These are phyloP conservation scores for Talaromyces verruculosus DNA, from an alignment of 2,329 filamentous ascomycete species.

Conservation along the genomic window DNA sequence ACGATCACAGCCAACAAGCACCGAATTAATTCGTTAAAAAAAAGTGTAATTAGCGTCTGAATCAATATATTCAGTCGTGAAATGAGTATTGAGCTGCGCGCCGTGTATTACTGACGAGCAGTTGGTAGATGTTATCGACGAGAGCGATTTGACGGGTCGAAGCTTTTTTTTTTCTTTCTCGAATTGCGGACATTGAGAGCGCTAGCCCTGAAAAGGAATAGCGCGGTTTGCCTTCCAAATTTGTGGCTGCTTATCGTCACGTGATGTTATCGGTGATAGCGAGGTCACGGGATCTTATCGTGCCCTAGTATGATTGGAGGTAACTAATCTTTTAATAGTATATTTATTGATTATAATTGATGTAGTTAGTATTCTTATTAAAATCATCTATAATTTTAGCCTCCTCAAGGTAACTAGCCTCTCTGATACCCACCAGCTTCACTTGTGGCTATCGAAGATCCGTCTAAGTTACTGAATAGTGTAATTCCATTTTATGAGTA, in stretches of 20 bases:
- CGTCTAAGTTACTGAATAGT: no score
- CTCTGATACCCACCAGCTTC: no score
- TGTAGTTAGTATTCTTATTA: no score
- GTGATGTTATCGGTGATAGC: slow-evolving; percentile 26
- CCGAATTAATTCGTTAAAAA: background rate
- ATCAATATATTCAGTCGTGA: background rate
- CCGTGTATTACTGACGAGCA: slow-evolving; percentile 17
- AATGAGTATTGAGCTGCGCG: slow-evolving; percentile 6
- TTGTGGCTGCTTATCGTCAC: slow-evolving; percentile 28
- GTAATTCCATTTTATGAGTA: no score
- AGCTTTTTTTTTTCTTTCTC: slow-evolving; percentile 39
- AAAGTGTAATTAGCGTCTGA: background rate
- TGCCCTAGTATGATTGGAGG: slow-evolving; percentile 17
- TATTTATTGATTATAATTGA: no score
- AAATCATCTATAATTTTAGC: no score
- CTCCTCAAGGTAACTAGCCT: no score
- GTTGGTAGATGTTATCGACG: slow-evolving; percentile 24
- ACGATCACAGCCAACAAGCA: background rate
- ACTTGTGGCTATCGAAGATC: no score
- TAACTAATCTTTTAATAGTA: no score
- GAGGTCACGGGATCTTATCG: slow-evolving; percentile 30
- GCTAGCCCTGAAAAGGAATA: slow-evolving; percentile 33
- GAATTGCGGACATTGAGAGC: slow-evolving; percentile 39
- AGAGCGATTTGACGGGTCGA: slow-evolving; percentile 38
- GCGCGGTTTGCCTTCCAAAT: slow-evolving; percentile 23